A percentile compares a stretch with the other conserved stretches of the same genome.
Conservation (phyloP, 2,329 filamentous ascomycete species). For the Tolypocladium sp. region DNA sequence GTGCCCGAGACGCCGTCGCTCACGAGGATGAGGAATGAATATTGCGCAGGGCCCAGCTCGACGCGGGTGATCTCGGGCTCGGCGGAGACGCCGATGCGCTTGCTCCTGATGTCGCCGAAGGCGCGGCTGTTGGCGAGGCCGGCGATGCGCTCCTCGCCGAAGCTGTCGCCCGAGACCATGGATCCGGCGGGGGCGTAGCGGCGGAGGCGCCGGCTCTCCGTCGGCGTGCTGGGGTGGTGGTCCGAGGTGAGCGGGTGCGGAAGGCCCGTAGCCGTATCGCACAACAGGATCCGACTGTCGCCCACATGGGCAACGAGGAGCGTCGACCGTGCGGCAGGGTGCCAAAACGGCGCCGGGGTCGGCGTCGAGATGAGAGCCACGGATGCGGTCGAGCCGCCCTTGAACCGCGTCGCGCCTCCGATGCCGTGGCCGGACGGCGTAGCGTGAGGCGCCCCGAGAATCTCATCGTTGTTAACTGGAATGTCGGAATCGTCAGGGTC, state of each 20-base stretch:
- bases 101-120: constrained; percentile 87
- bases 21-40: constrained; percentile 80
- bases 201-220: constrained; percentile 73
- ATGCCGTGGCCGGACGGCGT: constrained; percentile 53
- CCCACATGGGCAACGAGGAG: constrained; percentile 85
- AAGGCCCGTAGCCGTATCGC: constrained; percentile 72
- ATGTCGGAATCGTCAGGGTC: constrained; percentile 66
- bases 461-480: constrained; percentile 77
- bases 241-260: constrained; percentile 78
- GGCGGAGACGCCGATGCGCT: constrained; percentile 87
- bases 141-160: constrained; percentile 91
- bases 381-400: constrained; percentile 88
- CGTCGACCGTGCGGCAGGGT: constrained; percentile 76
- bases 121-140: constrained; percentile 89
- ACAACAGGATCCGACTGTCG: constrained; percentile 85
- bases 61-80: constrained; percentile 81
- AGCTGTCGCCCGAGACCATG: constrained; percentile 82
- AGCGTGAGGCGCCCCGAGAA: constrained; percentile 55
- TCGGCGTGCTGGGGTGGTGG: constrained; percentile 83
- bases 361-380: constrained; percentile 87
- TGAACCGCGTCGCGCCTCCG: constrained; percentile 70
- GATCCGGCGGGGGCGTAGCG: constrained; percentile 67
- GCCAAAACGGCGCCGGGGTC: constrained; percentile 89
- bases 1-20: constrained; percentile 84
- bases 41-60: constrained; percentile 75